These are phyloP conservation scores for Mycena floridula DNA, from an alignment of 768 basidiomycete genomes.

Conservation along the genomic window DNA sequence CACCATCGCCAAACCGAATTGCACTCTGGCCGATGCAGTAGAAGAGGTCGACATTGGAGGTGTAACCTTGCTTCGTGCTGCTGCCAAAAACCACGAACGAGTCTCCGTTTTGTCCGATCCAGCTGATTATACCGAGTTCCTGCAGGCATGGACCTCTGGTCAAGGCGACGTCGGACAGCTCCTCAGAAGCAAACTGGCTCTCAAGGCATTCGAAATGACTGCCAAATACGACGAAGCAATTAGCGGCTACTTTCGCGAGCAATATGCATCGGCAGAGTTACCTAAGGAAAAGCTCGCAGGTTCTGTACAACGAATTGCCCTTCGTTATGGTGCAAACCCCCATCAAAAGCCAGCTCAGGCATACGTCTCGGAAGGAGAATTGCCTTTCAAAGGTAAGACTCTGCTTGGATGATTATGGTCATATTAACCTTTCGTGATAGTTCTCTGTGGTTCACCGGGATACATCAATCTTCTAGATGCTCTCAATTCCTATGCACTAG, in stretches of 20 bases:
- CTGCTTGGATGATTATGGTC: background rate
- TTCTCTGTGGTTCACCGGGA: conserved; percentile 89
- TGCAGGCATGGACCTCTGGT: conserved; percentile 69
- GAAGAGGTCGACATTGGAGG: conserved; percentile 99
- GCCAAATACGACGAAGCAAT: conserved; percentile 94
- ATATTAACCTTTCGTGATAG: conserved; percentile 32
- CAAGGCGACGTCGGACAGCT: conserved; percentile 69
- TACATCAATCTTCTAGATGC: conserved; percentile 99
- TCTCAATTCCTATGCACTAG: conserved; percentile 93
- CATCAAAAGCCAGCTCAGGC: conserved; percentile 99
- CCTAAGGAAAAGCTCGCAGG: conserved; percentile 54
- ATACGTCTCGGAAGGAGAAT: conserved; percentile 78
- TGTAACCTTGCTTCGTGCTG: conserved; percentile 94
- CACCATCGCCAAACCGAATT: conserved; percentile 82
- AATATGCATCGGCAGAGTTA: conserved; percentile 84
- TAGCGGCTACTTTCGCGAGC: conserved; percentile 91
- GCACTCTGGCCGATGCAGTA: conserved; percentile 87
- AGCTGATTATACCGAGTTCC: conserved; percentile 77
- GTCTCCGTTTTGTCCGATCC: conserved; percentile 89
- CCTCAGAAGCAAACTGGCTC: conserved; percentile 72
- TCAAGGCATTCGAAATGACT: conserved; percentile 98
- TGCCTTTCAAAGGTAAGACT: conserved; percentile 84
- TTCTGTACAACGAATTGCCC: conserved; percentile 73
- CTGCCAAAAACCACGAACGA: conserved; percentile 96
- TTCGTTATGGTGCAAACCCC: conserved; percentile 96